Percentiles rank a stretch among this genome's conserved stretches.
Conservation (phyloP, 2,329 filamentous ascomycete species). For the Calonectria naviculata region DNA sequence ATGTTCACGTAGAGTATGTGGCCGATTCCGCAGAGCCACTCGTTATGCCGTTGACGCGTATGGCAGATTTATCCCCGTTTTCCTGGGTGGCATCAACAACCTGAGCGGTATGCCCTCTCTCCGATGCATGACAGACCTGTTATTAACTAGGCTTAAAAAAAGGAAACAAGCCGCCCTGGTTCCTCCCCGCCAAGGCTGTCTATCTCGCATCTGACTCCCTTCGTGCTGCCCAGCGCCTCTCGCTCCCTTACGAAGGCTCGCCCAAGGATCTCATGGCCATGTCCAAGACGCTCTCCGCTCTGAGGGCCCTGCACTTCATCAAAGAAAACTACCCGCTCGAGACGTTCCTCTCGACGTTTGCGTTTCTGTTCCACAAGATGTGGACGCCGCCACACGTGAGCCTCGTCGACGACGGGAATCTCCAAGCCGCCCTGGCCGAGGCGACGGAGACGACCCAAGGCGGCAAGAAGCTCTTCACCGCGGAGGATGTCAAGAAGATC, state of each 20-base stretch:
- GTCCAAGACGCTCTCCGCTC: constrained; percentile 63
- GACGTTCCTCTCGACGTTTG: constrained; percentile 64
- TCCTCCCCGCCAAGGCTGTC: constrained; percentile 72
- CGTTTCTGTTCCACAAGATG: constrained; percentile 68
- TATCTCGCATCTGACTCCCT: constrained; percentile 60
- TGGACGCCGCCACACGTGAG: constrained; percentile 71
- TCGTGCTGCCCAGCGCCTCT: constrained; percentile 52
- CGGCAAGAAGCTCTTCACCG: constrained; percentile 55
- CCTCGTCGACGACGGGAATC: constrained; percentile 67
- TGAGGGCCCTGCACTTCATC: constrained; percentile 75
- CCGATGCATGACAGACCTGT: neutral
- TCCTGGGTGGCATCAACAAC: constrained; percentile 75
- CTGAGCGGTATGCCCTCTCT: constrained; percentile 58
- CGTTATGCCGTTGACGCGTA: neutral
- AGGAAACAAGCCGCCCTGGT: constrained; percentile 82
- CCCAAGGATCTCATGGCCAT: constrained; percentile 57
- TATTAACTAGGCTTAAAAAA: neutral
- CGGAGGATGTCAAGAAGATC: constrained; percentile 65
- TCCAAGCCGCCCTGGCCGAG: constrained; percentile 52
- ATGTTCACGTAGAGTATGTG: constrained; percentile 73
- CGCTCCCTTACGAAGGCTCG: constrained; percentile 48
- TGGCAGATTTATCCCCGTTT: constrained; percentile 75
- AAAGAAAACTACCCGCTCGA: constrained; percentile 64
- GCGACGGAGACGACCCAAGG: constrained; percentile 42
- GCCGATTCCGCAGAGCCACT: neutral